Evolutionary conservation across 352 stramenopile species (phyloP).

Genomic region (Globisporangium lucens): DNA sequence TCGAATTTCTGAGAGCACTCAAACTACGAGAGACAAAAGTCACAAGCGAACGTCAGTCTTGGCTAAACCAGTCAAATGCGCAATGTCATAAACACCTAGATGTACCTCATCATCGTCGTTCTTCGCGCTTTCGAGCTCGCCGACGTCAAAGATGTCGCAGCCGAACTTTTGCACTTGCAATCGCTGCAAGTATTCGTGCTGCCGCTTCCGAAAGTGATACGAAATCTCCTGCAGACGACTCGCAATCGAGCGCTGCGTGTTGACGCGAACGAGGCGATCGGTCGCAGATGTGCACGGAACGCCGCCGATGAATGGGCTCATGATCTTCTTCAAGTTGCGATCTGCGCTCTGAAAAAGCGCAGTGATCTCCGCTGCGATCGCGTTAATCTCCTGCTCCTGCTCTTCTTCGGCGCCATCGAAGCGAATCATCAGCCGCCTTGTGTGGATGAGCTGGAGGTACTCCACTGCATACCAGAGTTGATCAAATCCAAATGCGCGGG

Average conservation of each 20-base stretch:
- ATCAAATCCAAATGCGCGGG: not conserved
- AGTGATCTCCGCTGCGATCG: constrained; percentile 60
- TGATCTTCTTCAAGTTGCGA: constrained; percentile 68
- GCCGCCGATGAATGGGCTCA: constrained; percentile 45
- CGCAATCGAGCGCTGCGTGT: constrained; percentile 68
- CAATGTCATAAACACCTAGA: not conserved
- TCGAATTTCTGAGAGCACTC: constrained; percentile 24
- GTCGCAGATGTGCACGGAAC: constrained; percentile 41
- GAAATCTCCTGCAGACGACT: constrained; percentile 61
- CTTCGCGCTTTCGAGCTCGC: constrained; percentile 20
- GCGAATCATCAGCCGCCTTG: constrained; percentile 73
- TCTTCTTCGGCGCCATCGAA: constrained; percentile 67
- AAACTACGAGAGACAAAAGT: not conserved
- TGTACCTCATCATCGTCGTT: constrained; percentile 2
- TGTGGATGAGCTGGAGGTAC: constrained; percentile 79
- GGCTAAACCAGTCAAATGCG: not conserved
- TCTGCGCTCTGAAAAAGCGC: constrained; percentile 68
- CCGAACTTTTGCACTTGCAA: constrained; percentile 75
- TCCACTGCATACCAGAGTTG: constrained; percentile 40
- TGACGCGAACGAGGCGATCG: constrained; percentile 57
- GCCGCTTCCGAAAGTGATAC: constrained; percentile 51
- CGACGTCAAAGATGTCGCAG: constrained; percentile 56
- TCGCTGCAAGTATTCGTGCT: constrained; percentile 71
- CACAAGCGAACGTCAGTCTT: not conserved
- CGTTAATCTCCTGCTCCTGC: constrained; percentile 72